Base-by-base conservation (phyloP, 2,329 filamentous ascomycete species). In the Calonectria hawksworthii region DNA sequence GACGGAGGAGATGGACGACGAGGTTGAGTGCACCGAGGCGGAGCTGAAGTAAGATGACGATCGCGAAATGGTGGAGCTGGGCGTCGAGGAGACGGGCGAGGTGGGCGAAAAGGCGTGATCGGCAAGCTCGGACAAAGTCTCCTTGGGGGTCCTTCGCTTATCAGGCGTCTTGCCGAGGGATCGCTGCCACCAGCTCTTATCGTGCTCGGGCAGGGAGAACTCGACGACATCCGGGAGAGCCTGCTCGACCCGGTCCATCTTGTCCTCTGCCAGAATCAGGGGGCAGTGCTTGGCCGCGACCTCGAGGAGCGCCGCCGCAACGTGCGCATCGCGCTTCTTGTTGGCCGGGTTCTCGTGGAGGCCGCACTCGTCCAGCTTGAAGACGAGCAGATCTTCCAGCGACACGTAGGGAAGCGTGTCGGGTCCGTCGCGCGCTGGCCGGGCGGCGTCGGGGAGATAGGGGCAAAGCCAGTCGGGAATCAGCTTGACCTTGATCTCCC, bases 161-260 rank as follows among this genome's bases (percentile, higher is more conserved):
- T 82, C 74, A 10, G 79, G 72, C 23, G 75, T 64, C 73, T 76
- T 76, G 21, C 81, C 81, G 16, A 82, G 74, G 2, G 73, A 75
- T 6, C 81, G 81, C 76, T 82, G 81, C 81, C 81, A 82, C 81
- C 81, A 82, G 54, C 74, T 78, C 76, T 80, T 82, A 56, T 82
- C 75, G 51, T 81, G 75, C 54, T 79, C 81, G n/a, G 75, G 67
- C 0, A 59, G 63, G 0, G 76, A 82, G 51, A 77, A 81, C 72
- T 82, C 75, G 18, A 80, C 75, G 41, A 82, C 74, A 5, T 82
- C 81, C 2, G 75, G 70, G 30, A 82, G 74, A 11, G 78, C 78
- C 68, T 82, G 76, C 69, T 81, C 76, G 0, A 80, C 80, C 3
- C 78, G 56, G 64, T 82, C 81, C 14, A 77, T 70, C 75, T 80